Conservation (phyloP, 2,329 filamentous ascomycete species). For the Xylariaceae sp. region DNA sequence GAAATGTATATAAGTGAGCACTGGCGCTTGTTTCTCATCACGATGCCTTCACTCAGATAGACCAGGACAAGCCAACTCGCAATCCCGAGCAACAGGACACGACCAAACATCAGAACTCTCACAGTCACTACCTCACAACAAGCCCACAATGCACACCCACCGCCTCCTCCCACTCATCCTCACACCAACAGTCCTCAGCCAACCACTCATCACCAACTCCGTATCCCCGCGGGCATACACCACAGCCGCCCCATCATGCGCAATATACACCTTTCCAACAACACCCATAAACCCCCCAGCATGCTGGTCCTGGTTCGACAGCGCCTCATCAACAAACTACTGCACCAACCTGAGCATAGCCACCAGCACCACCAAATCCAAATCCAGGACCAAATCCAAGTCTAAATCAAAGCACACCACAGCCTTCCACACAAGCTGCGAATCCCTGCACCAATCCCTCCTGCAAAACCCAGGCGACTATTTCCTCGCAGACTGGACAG, state of each 20-base stretch:
- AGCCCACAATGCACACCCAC: background rate
- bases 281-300: conserved; percentile 17
- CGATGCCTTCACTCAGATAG: no score
- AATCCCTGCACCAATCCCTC: conserved; percentile 1
- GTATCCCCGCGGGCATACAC: background rate
- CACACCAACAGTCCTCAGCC: background rate
- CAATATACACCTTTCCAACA: conserved; percentile 12
- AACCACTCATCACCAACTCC: background rate
- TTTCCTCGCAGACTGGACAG: conserved; percentile 18
- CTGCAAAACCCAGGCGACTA: conserved; percentile 14
- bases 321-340: conserved; percentile 16
- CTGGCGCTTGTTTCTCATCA: no score
- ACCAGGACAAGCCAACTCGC: no score
- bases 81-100: no score
- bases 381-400: background rate
- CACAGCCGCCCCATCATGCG: conserved; percentile 5
- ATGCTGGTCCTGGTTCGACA: conserved; percentile 23
- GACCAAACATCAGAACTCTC: no score
- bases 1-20: no score
- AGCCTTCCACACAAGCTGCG: conserved; percentile 1
- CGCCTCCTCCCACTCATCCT: background rate
- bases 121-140: background rate
- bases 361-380: background rate
- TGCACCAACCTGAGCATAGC: conserved; percentile 17
- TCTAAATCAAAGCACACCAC: background rate